phyloP scores from a whole-genome alignment of 23 red algal genomes.

The Rhodosorus marinus region DNA sequence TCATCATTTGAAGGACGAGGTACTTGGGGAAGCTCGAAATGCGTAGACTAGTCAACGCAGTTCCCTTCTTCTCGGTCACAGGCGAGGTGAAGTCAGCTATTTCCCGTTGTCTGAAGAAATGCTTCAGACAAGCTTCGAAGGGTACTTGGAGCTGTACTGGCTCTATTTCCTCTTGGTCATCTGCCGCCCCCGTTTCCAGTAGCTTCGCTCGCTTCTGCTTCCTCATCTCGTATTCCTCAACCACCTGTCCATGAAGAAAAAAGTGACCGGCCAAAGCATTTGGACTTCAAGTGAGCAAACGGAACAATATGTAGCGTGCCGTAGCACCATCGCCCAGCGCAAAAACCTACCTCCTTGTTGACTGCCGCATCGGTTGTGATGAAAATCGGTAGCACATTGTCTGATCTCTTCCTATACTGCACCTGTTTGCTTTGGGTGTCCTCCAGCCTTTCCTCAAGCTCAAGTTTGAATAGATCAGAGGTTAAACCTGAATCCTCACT shows the following conservation, averaged over 20 bases:
- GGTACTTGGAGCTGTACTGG: conserved; percentile 47
- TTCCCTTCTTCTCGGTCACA: conserved; percentile 22
- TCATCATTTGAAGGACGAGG: conserved; percentile 42
- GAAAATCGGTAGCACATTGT: conserved; percentile 32
- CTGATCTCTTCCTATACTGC: conserved; percentile 11
- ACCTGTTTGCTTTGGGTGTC: conserved; percentile 28
- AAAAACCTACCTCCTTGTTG: no score
- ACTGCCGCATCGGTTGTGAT: conserved; percentile 26
- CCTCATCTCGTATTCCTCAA: conserved; percentile 46
- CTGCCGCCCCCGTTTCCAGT: background rate
- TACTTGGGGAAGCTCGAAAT: conserved; percentile 34
- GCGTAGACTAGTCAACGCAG: conserved; percentile 23
- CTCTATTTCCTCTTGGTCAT: conserved; percentile 5
- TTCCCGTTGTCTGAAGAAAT: conserved; percentile 1
- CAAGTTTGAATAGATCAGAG: conserved; percentile 24
- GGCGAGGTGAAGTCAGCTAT: conserved; percentile 22
- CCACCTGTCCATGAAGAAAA: background rate
- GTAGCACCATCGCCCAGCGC: no score
- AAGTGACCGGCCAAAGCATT: background rate
- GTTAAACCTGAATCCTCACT: conserved; percentile 11
- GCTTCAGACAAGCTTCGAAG: conserved; percentile 24
- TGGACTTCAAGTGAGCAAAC: no score
- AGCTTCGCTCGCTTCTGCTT: conserved; percentile 14
- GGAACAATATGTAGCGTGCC: no score
- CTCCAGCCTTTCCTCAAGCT: conserved; percentile 43